Percentiles rank a stretch among this genome's conserved stretches.
Evolutionary conservation across 352 stramenopile genomes (phyloP).

Genomic region (Pythium sukuiense): DNA sequence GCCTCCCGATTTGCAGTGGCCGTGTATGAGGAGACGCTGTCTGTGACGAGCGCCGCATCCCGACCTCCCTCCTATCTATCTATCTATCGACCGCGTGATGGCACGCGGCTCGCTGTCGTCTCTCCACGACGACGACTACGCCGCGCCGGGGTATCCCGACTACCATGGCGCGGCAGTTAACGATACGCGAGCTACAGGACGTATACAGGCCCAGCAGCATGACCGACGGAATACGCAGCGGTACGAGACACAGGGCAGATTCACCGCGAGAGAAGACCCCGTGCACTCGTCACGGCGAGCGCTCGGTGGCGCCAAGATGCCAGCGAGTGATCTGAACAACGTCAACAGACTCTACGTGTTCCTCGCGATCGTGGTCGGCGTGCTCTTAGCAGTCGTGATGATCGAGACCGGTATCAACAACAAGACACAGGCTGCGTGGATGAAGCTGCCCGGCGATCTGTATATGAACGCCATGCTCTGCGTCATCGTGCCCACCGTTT

Average conservation of each 20-base stretch:
- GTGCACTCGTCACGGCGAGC: constrained; percentile 22
- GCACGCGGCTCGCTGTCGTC: too few relatives aligned
- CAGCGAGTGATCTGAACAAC: constrained; percentile 27
- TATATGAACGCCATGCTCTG: constrained; percentile 41
- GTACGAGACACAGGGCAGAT: background rate
- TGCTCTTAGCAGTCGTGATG: constrained; percentile 30
- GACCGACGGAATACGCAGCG: background rate
- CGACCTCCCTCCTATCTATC: too few relatives aligned
- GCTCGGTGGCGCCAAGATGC: constrained; percentile 17
- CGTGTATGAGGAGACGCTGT: too few relatives aligned
- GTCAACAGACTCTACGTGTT: constrained; percentile 21
- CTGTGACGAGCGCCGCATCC: too few relatives aligned
- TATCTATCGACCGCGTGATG: too few relatives aligned
- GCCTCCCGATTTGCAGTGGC: too few relatives aligned
- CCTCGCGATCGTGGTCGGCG: constrained; percentile 15
- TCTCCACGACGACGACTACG: too few relatives aligned
- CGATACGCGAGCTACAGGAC: too few relatives aligned
- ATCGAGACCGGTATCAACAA: constrained; percentile 24
- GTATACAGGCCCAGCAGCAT: too few relatives aligned
- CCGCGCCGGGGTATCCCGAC: too few relatives aligned
- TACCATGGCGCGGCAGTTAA: too few relatives aligned
- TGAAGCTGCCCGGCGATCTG: constrained; percentile 37
- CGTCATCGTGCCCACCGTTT: constrained; percentile 39
- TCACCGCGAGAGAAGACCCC: constrained; percentile 8
- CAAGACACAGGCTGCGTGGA: constrained; percentile 16